Conservation (phyloP, 2,329 filamentous ascomycete species). For the Aspergillus clavatus region DNA sequence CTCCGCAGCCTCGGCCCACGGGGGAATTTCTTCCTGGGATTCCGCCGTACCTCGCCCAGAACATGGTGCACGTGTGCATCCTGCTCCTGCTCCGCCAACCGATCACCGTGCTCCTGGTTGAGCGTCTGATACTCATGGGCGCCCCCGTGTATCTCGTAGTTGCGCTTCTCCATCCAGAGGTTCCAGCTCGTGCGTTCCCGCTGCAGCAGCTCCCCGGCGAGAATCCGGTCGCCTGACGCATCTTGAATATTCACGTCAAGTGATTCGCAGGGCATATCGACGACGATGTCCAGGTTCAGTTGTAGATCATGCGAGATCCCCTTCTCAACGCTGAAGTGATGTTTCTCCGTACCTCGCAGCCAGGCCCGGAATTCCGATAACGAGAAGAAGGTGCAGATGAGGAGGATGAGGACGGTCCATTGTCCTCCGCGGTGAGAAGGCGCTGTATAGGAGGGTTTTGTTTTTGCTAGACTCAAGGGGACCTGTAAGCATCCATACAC, state of each 20-base stretch:
- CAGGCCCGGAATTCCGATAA: conserved; percentile 74
- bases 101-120: conserved; percentile 59
- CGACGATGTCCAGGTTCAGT: conserved; percentile 91
- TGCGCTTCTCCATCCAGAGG: conserved; percentile 71
- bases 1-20: conserved; percentile 67
- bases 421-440: conserved; percentile 82
- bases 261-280: conserved; percentile 80
- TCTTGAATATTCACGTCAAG: conserved; percentile 98
- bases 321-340: conserved; percentile 92
- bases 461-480: conserved; percentile 64
- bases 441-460: conserved; percentile 87
- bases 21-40: conserved; percentile 59
- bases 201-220: conserved; percentile 69
- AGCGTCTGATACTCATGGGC: conserved; percentile 53
- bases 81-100: conserved; percentile 47
- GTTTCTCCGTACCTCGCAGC: conserved; percentile 78
- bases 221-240: conserved; percentile 83
- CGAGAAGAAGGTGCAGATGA: conserved; percentile 69
- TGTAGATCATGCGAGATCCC: conserved; percentile 81
- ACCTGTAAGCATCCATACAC: conserved; percentile 4
- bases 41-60: conserved; percentile 65
- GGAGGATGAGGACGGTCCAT: conserved; percentile 79
- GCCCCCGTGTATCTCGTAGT: conserved; percentile 52
- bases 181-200: conserved; percentile 75
- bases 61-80: conserved; percentile 93